phyloP scores from a whole-genome alignment of 2,329 filamentous ascomycete genomes.

The Cryphonectria parasitica region DNA sequence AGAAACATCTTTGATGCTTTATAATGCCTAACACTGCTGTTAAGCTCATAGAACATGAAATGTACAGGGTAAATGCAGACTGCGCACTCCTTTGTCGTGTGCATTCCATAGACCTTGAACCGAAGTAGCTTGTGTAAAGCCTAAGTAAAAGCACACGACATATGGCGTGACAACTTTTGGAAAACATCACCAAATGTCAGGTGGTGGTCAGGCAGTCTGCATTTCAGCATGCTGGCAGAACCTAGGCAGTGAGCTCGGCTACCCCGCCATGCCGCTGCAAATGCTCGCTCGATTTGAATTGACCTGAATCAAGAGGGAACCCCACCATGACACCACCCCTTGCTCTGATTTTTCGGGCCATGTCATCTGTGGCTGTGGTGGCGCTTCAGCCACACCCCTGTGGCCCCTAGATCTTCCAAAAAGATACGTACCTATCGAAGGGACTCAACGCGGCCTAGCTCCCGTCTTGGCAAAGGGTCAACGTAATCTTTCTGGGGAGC shows the following conservation, averaged over 20 bases:
- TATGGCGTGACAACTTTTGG: slow-evolving; percentile 12
- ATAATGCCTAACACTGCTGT: neutral
- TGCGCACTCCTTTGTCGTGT: neutral
- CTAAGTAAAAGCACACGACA: neutral
- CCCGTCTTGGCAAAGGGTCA: slow-evolving; percentile 27
- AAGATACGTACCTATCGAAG: neutral
- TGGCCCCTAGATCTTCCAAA: neutral
- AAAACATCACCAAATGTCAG: slow-evolving; percentile 2
- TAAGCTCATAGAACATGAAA: neutral
- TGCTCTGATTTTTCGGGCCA: neutral
- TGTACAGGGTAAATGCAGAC: neutral
- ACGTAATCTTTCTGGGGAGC: slow-evolving; percentile 10
- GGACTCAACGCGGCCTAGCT: slow-evolving; percentile 22
- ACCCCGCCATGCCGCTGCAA: slow-evolving; percentile 24
- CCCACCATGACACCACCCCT: slow-evolving; percentile 16
- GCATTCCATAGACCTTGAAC: neutral
- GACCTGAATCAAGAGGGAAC: slow-evolving; percentile 10
- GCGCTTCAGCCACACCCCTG: neutral
- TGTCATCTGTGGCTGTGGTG: slow-evolving; percentile 20
- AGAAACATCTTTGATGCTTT: neutral
- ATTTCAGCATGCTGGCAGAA: neutral
- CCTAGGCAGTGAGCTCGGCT: slow-evolving; percentile 8
- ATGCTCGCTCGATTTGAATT: slow-evolving; percentile 23
- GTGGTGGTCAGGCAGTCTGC: slow-evolving; percentile 9
- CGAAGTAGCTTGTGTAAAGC: neutral